Percentiles rank a stretch among this genome's conserved stretches.
phyloP scores from a whole-genome alignment of 148 eudicot species.

The Silene latifolia region DNA sequence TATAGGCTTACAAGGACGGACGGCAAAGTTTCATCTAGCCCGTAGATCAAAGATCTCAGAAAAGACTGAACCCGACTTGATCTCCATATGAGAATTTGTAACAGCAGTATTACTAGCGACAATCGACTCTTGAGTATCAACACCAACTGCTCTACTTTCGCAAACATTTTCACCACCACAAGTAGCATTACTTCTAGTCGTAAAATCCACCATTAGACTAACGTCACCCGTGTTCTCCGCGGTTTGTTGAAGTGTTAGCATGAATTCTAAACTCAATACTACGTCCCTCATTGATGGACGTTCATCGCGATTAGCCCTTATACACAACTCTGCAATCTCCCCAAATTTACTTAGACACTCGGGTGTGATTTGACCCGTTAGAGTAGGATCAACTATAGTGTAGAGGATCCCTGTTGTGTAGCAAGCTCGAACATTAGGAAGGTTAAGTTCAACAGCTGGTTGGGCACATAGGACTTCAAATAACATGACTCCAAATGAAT shows the following conservation, averaged over 20 bases:
- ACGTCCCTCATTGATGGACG: slow-evolving; percentile 46
- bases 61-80: slow-evolving; percentile 16
- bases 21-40: slow-evolving; percentile 10
- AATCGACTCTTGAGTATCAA: neutral
- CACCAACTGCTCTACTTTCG: too few relatives aligned
- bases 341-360: slow-evolving; percentile 39
- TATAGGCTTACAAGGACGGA: too few relatives aligned
- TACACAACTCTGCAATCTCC: slow-evolving; percentile 35
- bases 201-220: neutral
- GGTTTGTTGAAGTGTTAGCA: slow-evolving; percentile 33
- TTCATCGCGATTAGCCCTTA: slow-evolving; percentile 25
- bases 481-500: slow-evolving; percentile 52
- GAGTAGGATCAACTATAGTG: slow-evolving; percentile 35
- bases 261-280: slow-evolving; percentile 40
- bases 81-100: neutral
- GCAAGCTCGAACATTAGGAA: slow-evolving; percentile 25
- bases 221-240: slow-evolving; percentile 14
- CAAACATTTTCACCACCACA: neutral
- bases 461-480: slow-evolving; percentile 52
- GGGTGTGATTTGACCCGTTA: slow-evolving; percentile 35
- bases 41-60: slow-evolving; percentile 18
- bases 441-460: slow-evolving; percentile 17
- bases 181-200: too few relatives aligned
- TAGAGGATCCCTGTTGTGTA: slow-evolving; percentile 28
- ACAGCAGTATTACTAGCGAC: neutral